These are phyloP conservation scores for Rhodocollybia butyracea DNA, from an alignment of 768 basidiomycete genomes.

Conservation along the genomic window DNA sequence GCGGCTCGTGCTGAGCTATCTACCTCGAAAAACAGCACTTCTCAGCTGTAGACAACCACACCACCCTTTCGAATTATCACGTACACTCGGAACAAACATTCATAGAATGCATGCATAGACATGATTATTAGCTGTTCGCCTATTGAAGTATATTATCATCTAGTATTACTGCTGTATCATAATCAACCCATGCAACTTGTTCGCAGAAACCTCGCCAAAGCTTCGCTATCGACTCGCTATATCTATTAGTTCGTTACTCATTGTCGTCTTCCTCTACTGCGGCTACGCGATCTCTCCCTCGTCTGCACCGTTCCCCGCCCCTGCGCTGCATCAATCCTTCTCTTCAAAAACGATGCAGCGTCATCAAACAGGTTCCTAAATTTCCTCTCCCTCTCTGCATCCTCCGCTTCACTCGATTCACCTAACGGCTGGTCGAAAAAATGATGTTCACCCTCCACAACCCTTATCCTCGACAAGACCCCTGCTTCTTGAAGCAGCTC, in stretches of 20 bases:
- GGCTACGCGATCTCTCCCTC: not conserved
- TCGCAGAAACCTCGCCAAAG: too few relatives aligned
- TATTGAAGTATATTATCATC: too few relatives aligned
- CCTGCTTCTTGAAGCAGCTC: slow-evolving; percentile 25
- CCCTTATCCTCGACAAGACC: slow-evolving; percentile 15
- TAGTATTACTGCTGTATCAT: too few relatives aligned
- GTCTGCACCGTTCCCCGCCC: not conserved
- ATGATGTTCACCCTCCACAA: slow-evolving; percentile 3
- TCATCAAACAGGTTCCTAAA: not conserved
- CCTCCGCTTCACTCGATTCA: too few relatives aligned
- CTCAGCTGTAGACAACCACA: too few relatives aligned
- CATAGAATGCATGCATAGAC: too few relatives aligned
- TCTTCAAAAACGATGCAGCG: not conserved
- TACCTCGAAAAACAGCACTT: too few relatives aligned
- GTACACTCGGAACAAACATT: too few relatives aligned
- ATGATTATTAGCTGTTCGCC: too few relatives aligned
- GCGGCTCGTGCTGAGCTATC: not conserved
- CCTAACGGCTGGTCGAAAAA: slow-evolving; percentile 7
- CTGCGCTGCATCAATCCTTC: not conserved
- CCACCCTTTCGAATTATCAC: too few relatives aligned
- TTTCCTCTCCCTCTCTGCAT: not conserved
- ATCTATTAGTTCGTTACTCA: not conserved
- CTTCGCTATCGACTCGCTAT: too few relatives aligned
- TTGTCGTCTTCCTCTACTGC: not conserved
- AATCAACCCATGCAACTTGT: too few relatives aligned